Percentiles rank a stretch among this genome's conserved stretches.
phyloP scores from a whole-genome alignment of 768 basidiomycete species.

The Fomitopsis serialis region DNA sequence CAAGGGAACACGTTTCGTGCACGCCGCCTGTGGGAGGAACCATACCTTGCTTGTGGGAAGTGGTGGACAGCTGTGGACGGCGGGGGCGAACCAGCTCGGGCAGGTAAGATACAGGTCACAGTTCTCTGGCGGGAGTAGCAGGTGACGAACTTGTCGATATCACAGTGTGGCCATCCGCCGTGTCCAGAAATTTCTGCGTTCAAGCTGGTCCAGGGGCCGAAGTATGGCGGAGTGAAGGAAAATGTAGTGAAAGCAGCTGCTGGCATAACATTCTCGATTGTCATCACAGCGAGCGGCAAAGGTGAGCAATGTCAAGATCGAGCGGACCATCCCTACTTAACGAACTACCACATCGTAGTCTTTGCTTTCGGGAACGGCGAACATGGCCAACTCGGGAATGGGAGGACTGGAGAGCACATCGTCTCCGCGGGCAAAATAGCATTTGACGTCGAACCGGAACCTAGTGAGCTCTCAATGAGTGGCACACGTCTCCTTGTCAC shows the following conservation, averaged over 20 bases:
- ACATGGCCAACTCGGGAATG: slow-evolving; percentile 90
- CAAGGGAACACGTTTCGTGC: slow-evolving; percentile 49
- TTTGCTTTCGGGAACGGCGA: slow-evolving; percentile 90
- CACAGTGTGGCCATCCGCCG: slow-evolving; percentile 66
- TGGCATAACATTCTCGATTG: slow-evolving; percentile 79
- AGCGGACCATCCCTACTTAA: not conserved
- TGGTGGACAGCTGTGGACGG: slow-evolving; percentile 78
- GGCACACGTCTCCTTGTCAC: slow-evolving; percentile 7
- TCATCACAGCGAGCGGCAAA: slow-evolving; percentile 80
- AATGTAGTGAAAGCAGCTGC: slow-evolving; percentile 70
- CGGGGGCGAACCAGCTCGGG: slow-evolving; percentile 75
- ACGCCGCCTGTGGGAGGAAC: slow-evolving; percentile 78
- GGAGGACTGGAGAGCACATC: slow-evolving; percentile 88
- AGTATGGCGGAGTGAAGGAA: slow-evolving; percentile 51
- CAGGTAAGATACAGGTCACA: slow-evolving; percentile 44
- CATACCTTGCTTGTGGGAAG: slow-evolving; percentile 82
- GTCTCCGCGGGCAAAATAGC: slow-evolving; percentile 79
- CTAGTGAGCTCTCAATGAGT: slow-evolving; percentile 38
- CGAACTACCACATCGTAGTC: slow-evolving; percentile 36
- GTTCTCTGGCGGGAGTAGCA: not conserved
- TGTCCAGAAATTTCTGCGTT: slow-evolving; percentile 65
- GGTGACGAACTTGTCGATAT: not conserved
- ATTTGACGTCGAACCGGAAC: slow-evolving; percentile 71
- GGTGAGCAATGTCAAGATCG: slow-evolving; percentile 34
- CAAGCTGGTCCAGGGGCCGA: slow-evolving; percentile 54